Evolutionary conservation across 257 asterid species (phyloP).

Genomic region (Verbascum thapsus): DNA sequence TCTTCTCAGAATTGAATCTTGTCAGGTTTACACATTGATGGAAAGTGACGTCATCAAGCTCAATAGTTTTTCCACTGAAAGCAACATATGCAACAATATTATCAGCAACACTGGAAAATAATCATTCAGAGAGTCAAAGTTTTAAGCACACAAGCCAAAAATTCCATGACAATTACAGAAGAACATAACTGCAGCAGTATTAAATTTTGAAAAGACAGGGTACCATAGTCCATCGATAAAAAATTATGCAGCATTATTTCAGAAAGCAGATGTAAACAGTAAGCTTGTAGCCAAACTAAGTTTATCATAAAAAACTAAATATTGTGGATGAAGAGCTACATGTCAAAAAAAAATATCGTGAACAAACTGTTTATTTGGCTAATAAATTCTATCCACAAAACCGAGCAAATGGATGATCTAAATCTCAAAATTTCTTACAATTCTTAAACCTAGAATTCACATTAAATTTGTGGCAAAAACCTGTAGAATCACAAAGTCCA

Average conservation of each 20-base stretch:
- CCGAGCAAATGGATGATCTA: neutral
- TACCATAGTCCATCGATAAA: conserved; percentile 4
- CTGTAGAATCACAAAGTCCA: neutral
- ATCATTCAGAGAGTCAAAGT: conserved; percentile 13
- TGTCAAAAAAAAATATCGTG: too few relatives aligned
- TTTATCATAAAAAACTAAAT: neutral
- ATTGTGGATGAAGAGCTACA: neutral
- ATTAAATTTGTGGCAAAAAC: neutral
- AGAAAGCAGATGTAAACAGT: too few relatives aligned
- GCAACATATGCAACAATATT: conserved; percentile 28
- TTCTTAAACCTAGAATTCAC: conserved; percentile 3
- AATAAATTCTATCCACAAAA: neutral
- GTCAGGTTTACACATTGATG: conserved; percentile 99
- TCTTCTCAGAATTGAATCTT: conserved; percentile 96
- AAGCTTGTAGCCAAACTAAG: neutral
- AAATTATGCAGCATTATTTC: neutral
- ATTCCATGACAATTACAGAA: conserved; percentile 19
- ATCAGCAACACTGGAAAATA: neutral
- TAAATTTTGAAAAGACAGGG: conserved; percentile 27
- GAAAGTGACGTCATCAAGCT: conserved; percentile 99
- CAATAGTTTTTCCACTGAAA: conserved; percentile 96
- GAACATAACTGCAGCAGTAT: neutral
- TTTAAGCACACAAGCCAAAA: conserved; percentile 13
- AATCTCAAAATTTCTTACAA: conserved; percentile 9
- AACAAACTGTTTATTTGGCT: too few relatives aligned